Conservation (phyloP, 2,329 filamentous ascomycete genomes). For the Colletotrichum navitas region DNA sequence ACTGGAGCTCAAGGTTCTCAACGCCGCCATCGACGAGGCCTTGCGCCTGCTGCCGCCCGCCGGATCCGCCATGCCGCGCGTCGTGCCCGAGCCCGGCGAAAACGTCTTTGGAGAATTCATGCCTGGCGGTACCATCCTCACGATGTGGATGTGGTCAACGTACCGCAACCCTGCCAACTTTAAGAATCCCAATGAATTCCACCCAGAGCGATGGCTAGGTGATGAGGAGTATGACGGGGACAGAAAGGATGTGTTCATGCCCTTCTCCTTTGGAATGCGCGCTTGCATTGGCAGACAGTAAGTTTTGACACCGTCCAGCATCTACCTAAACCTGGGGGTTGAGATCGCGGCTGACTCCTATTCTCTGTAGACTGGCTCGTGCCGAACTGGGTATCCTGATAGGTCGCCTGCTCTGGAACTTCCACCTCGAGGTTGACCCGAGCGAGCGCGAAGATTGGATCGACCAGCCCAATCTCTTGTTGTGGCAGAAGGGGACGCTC, state of each 20-base stretch:
- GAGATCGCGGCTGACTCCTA: neutral
- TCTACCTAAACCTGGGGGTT: too few species aligned
- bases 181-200: neutral
- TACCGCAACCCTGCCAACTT: neutral
- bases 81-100: neutral
- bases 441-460: neutral
- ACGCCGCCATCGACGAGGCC: neutral
- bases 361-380: neutral
- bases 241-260: neutral
- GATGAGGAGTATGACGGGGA: neutral
- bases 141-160: neutral
- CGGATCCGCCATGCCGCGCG: neutral
- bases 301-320: neutral
- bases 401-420: neutral
- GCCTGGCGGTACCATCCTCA: neutral
- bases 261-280: neutral
- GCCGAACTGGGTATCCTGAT: neutral
- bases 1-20: neutral
- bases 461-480: neutral
- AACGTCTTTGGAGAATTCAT: neutral
- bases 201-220: neutral
- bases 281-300: neutral
- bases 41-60: neutral
- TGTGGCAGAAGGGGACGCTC: neutral
- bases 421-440: neutral